Evolutionary conservation across 2,329 filamentous ascomycete species (phyloP).

Genomic region (Alternaria novae-zelandiae): DNA sequence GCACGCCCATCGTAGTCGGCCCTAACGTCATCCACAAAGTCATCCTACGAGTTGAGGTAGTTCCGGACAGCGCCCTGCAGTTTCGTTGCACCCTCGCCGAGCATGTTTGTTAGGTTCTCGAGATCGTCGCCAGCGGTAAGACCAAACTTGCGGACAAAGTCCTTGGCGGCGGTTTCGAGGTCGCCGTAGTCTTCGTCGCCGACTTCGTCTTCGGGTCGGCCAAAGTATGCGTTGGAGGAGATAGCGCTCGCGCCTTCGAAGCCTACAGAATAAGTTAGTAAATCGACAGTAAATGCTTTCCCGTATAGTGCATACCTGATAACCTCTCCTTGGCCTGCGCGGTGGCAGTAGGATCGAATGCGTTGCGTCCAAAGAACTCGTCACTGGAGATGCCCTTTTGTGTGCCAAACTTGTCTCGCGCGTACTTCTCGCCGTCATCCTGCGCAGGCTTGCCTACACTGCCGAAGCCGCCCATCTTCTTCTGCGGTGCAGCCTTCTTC

Average conservation of each 20-base stretch:
- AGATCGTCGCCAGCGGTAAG: constrained; percentile 95
- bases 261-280: constrained; percentile 52
- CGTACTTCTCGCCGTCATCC: constrained; percentile 81
- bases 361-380: constrained; percentile 94
- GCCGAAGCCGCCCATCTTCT: constrained; percentile 88
- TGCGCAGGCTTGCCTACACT: constrained; percentile 74
- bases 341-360: constrained; percentile 80
- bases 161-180: constrained; percentile 90
- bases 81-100: constrained; percentile 84
- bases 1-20: neutral
- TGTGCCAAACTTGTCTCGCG: constrained; percentile 83
- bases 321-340: constrained; percentile 86
- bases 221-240: constrained; percentile 97
- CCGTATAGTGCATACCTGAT: constrained; percentile 50
- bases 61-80: constrained; percentile 68
- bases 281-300: too few relatives aligned
- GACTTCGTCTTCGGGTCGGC: constrained; percentile 83
- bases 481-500: constrained; percentile 64
- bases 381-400: constrained; percentile 98
- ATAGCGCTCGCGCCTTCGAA: constrained; percentile 94
- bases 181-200: constrained; percentile 80
- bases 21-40: neutral
- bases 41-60: constrained; percentile 49
- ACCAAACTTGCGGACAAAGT: constrained; percentile 93
- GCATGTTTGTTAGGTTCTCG: constrained; percentile 81